Percentiles rank a stretch among this genome's conserved stretches.
These are phyloP conservation scores for Quercus suber DNA, from an alignment of 306 rosid genomes.

Conservation along the genomic window DNA sequence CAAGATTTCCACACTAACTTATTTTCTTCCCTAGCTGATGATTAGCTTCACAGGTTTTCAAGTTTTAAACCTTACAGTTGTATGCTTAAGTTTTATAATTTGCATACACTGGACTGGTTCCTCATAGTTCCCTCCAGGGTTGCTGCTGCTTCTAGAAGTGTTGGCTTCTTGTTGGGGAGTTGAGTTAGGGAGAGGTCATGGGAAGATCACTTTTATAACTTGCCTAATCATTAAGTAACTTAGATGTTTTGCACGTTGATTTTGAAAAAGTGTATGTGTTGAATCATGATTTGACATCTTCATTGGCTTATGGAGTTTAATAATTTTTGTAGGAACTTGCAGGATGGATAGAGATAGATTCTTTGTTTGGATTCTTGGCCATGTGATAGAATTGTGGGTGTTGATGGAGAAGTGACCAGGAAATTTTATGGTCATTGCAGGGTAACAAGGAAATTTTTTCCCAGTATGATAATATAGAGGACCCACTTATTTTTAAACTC, in stretches of 20 bases:
- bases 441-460: slow-evolving; percentile 13
- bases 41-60: background rate
- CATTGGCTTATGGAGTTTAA: slow-evolving; percentile 11
- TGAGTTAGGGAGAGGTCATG: background rate
- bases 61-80: background rate
- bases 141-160: background rate
- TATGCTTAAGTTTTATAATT: background rate
- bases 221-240: background rate
- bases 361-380: slow-evolving; percentile 9
- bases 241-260: background rate
- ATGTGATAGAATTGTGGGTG: slow-evolving; percentile 9
- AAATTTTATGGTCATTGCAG: slow-evolving; percentile 19
- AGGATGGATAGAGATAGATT: slow-evolving; percentile 16
- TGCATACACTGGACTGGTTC: slow-evolving; percentile 9
- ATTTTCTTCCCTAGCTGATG: background rate
- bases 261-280: background rate
- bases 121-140: background rate
- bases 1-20: background rate
- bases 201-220: background rate
- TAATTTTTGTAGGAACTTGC: slow-evolving; percentile 30
- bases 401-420: slow-evolving; percentile 5
- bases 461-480: slow-evolving; percentile 20
- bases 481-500: slow-evolving; percentile 18
- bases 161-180: slow-evolving; percentile 8
- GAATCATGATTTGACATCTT: background rate